Conservation (phyloP, 352 stramenopile genomes). For the Phytophthora pisi region DNA sequence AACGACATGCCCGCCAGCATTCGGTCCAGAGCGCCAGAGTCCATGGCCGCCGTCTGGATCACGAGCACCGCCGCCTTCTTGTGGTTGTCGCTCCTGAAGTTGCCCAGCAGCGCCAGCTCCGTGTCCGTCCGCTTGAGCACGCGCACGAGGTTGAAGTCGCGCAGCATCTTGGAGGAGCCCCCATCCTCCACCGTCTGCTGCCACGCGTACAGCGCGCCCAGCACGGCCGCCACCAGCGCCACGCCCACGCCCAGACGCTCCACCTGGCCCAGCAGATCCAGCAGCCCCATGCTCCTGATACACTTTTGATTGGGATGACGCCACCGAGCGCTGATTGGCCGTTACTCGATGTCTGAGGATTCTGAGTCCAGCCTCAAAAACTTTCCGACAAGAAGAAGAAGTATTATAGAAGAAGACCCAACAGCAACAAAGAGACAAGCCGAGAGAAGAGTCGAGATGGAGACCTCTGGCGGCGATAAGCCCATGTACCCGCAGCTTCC, state of each 20-base stretch:
- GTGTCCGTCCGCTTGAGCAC: constrained; percentile 72
- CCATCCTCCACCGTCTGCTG: constrained; percentile 33
- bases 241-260: constrained; percentile 34
- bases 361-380: not conserved
- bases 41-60: constrained; percentile 68
- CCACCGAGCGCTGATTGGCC: constrained; percentile 20
- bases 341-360: constrained; percentile 11
- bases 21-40: constrained; percentile 42
- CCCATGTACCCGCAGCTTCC: constrained; percentile 29
- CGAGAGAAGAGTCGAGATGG: constrained; percentile 12
- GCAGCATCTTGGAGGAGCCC: constrained; percentile 47
- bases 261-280: constrained; percentile 29
- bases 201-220: constrained; percentile 40
- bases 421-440: constrained; percentile 1
- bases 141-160: constrained; percentile 62
- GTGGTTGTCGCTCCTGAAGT: constrained; percentile 66
- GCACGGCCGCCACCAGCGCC: constrained; percentile 32
- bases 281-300: constrained; percentile 13
- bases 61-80: constrained; percentile 73
- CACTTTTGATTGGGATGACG: constrained; percentile 30
- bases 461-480: constrained; percentile 24
- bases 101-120: constrained; percentile 71
- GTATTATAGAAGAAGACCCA: constrained; percentile 3
- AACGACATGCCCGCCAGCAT: constrained; percentile 68
- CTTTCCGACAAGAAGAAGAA: not conserved